Evolutionary conservation across 2,329 filamentous ascomycete species (phyloP).

Genomic region (Aureobasidium musti): DNA sequence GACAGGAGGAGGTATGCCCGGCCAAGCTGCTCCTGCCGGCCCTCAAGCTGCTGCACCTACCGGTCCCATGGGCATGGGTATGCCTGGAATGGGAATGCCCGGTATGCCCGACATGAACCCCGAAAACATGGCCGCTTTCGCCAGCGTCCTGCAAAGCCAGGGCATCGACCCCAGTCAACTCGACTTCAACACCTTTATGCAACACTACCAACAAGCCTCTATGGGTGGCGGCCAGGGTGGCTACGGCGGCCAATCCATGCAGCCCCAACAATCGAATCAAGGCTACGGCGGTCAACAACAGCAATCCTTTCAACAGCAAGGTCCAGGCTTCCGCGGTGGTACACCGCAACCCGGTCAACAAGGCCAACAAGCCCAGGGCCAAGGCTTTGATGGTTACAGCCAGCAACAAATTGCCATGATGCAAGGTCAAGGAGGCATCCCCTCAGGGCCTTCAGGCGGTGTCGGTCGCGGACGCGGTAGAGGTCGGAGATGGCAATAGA

Average conservation of each 20-base stretch:
- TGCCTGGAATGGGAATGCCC: conserved; percentile 44
- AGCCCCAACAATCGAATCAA: conserved; percentile 32
- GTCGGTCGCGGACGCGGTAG: conserved; percentile 39
- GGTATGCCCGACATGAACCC: conserved; percentile 54
- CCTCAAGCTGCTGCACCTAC: conserved; percentile 12
- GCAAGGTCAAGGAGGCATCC: conserved; percentile 36
- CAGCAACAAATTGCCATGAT: conserved; percentile 43
- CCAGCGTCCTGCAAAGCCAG: conserved; percentile 56
- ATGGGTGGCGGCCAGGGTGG: conserved; percentile 33
- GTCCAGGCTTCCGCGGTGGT: conserved; percentile 30
- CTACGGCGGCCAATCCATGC: conserved; percentile 31
- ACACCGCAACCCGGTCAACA: conserved; percentile 35
- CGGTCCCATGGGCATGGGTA: conserved; percentile 25
- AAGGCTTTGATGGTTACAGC: conserved; percentile 39
- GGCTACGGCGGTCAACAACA: conserved; percentile 34
- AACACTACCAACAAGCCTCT: conserved; percentile 50
- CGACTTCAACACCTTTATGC: conserved; percentile 58
- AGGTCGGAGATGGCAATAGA: conserved; percentile 33
- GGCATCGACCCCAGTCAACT: conserved; percentile 57
- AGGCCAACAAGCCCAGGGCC: conserved; percentile 37
- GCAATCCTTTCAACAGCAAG: conserved; percentile 30
- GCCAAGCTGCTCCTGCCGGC: conserved; percentile 37
- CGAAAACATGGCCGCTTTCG: conserved; percentile 62
- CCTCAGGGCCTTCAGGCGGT: conserved; percentile 28
- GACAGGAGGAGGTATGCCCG: conserved; percentile 39